These are phyloP conservation scores for Azolla pinnata DNA, from an alignment of 75 land plant genomes.

Conservation along the genomic window DNA sequence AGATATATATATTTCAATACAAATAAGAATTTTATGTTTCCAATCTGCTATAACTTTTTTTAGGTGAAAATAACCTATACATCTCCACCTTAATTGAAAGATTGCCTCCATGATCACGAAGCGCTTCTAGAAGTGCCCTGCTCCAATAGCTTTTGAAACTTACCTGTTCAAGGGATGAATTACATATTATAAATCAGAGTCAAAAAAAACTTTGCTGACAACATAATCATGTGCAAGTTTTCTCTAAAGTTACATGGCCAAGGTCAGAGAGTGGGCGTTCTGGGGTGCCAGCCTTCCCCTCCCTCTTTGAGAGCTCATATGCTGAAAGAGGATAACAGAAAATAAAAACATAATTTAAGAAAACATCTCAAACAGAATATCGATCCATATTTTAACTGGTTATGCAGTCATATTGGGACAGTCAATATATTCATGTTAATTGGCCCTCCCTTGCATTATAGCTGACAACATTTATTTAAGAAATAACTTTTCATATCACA, in stretches of 20 bases:
- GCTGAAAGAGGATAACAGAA: too few species aligned
- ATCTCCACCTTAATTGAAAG: conserved; percentile 36
- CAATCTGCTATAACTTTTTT: not conserved
- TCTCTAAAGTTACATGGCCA: conserved; percentile 28
- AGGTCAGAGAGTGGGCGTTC: conserved; percentile 54
- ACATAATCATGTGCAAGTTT: too few species aligned
- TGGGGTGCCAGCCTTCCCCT: conserved; percentile 46
- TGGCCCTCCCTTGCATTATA: too few species aligned
- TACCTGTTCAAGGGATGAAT: conserved; percentile 22
- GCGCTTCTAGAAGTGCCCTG: conserved; percentile 26
- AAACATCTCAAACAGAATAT: too few species aligned
- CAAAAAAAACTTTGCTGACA: too few species aligned
- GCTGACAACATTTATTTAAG: not conserved
- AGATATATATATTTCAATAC: not conserved
- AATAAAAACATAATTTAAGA: not conserved
- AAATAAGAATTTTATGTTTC: not conserved
- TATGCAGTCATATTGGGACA: too few species aligned
- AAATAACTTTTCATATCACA: not conserved
- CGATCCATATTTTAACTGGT: too few species aligned
- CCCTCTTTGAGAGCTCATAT: conserved; percentile 46
- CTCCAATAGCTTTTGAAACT: conserved; percentile 50
- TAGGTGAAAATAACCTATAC: not conserved
- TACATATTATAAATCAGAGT: not conserved
- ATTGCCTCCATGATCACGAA: conserved; percentile 28
- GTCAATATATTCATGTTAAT: too few species aligned